Percentiles rank a stretch among this genome's conserved stretches.
These are phyloP conservation scores for Periconia digitata DNA, from an alignment of 2,329 filamentous ascomycete genomes.

Conservation along the genomic window DNA sequence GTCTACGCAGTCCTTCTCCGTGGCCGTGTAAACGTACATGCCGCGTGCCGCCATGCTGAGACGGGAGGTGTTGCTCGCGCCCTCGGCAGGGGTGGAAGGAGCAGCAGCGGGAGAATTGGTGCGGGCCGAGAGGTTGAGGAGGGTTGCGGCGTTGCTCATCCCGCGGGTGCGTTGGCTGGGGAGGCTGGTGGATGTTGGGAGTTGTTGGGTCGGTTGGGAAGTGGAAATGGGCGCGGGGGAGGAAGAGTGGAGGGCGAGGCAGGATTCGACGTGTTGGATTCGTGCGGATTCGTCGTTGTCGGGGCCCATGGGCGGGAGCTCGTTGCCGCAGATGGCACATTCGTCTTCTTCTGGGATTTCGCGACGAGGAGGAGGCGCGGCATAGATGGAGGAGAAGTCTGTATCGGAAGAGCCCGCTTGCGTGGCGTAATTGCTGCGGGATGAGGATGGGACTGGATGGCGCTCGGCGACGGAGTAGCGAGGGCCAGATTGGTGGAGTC, in stretches of 20 bases:
- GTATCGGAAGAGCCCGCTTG: conserved; percentile 5
- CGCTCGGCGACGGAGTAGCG: too few relatives aligned
- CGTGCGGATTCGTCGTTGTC: conserved; percentile 44
- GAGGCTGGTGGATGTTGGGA: conserved; percentile 27
- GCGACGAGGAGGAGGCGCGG: conserved; percentile 25
- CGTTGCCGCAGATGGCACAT: conserved; percentile 74
- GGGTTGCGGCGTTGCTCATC: conserved; percentile 26
- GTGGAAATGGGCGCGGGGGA: conserved; percentile 18
- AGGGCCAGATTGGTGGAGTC: neutral
- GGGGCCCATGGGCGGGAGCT: conserved; percentile 60
- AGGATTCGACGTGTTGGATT: conserved; percentile 49
- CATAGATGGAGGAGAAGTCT: too few relatives aligned
- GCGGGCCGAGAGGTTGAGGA: neutral
- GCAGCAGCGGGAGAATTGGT: neutral
- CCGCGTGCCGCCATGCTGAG: conserved; percentile 34
- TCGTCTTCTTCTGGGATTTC: conserved; percentile 68
- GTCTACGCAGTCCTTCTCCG: conserved; percentile 64
- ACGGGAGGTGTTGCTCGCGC: conserved; percentile 22
- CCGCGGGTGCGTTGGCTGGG: conserved; percentile 34
- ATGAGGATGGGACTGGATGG: neutral
- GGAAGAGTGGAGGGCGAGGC: conserved; percentile 39
- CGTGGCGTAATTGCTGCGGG: neutral
- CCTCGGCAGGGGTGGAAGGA: conserved; percentile 22
- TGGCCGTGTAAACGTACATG: conserved; percentile 58
- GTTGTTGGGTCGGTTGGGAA: conserved; percentile 9